phyloP scores from a whole-genome alignment of 257 asterid genomes.

The Ajuga chamaepitys region DNA sequence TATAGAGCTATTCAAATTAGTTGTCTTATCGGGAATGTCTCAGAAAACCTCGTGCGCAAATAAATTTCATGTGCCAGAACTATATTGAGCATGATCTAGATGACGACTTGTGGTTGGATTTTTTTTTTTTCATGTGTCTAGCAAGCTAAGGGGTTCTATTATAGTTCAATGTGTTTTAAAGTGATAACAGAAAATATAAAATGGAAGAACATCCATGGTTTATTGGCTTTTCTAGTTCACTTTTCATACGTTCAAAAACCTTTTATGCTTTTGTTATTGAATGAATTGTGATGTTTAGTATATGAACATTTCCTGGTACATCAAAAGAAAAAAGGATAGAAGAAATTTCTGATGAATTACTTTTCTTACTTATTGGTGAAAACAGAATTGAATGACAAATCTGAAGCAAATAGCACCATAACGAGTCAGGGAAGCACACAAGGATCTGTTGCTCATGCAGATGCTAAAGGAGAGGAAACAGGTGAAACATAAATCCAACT shows the following conservation, averaged over 20 bases:
- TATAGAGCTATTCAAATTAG: background rate
- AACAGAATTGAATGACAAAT: slow-evolving; percentile 32
- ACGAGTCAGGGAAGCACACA: slow-evolving; percentile 29
- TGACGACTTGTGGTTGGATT: background rate
- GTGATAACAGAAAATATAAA: background rate
- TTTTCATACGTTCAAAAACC: background rate
- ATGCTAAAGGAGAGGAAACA: slow-evolving; percentile 24
- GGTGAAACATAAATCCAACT: slow-evolving; percentile 24
- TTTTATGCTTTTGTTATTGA: background rate
- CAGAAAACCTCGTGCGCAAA: background rate
- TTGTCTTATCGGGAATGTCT: background rate
- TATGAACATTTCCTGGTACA: background rate
- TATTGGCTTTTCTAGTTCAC: background rate
- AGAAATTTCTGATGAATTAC: background rate
- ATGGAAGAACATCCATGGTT: background rate
- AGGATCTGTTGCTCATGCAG: slow-evolving; percentile 26
- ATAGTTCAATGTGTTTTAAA: background rate
- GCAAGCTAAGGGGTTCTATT: background rate
- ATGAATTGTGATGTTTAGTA: background rate
- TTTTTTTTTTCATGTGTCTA: background rate
- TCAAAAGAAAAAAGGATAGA: background rate
- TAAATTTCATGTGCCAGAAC: background rate
- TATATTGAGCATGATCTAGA: background rate
- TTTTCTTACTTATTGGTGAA: slow-evolving; percentile 16
- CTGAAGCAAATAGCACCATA: slow-evolving; percentile 33